Conservation (phyloP, 306 rosid genomes). For the Vigna reflexopilosa region DNA sequence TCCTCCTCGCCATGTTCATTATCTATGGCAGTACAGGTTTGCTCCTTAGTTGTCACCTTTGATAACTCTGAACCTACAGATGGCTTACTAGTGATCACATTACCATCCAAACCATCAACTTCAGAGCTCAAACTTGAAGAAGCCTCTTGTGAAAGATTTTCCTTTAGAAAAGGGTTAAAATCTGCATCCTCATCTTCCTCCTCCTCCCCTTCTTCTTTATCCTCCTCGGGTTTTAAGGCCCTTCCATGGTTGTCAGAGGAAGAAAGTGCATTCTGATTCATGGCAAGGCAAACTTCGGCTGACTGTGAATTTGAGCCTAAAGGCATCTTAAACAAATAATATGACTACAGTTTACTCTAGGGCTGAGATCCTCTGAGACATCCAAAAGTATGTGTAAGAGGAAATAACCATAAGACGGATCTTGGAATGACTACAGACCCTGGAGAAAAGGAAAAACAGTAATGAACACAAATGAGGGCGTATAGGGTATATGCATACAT, state of each 20-base stretch:
- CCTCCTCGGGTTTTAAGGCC: conserved; percentile 53
- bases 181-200: conserved; percentile 81
- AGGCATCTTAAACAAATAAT: conserved; percentile 53
- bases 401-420: conserved; percentile 34
- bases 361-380: conserved; percentile 20
- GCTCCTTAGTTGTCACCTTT: conserved; percentile 37
- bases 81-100: conserved; percentile 52
- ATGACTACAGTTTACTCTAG: conserved; percentile 6
- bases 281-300: conserved; percentile 44
- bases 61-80: conserved; percentile 46
- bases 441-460: conserved; percentile 42
- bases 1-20: conserved; percentile 70
- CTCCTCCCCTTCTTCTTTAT: conserved; percentile 59
- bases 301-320: conserved; percentile 50
- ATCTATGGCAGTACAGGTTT: conserved; percentile 47
- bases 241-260: conserved; percentile 45
- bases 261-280: conserved; percentile 36
- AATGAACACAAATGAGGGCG: conserved; percentile 12
- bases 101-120: conserved; percentile 72
- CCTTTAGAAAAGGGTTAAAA: conserved; percentile 82
- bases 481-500: conserved; percentile 23
- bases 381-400: conserved; percentile 22
- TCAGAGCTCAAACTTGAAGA: conserved; percentile 92
- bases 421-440: conserved; percentile 40
- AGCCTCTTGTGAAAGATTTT: conserved; percentile 75